These are phyloP conservation scores for Podospora anserina DNA, from an alignment of 495 filamentous ascomycete genomes.

Conservation along the genomic window DNA sequence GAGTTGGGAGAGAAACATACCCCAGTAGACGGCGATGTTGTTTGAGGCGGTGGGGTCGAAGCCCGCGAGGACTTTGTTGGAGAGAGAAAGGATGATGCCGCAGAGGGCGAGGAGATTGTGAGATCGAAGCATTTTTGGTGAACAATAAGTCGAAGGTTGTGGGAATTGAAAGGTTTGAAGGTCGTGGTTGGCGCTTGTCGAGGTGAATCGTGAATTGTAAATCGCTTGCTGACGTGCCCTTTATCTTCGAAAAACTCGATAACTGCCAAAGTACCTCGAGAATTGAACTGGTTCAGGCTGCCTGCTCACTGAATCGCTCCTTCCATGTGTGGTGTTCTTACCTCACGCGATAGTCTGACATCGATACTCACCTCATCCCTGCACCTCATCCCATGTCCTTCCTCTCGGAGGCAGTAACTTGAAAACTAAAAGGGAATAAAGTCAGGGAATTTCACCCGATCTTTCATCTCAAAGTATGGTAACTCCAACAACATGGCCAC, in stretches of 20 bases:
- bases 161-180: background rate
- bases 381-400: background rate
- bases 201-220: background rate
- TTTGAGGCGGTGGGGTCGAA: constrained; percentile 49
- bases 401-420: background rate
- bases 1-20: constrained; percentile 22
- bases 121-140: background rate
- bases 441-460: background rate
- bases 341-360: background rate
- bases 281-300: background rate
- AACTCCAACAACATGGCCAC: background rate
- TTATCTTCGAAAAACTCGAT: background rate
- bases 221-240: background rate
- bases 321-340: background rate
- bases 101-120: background rate
- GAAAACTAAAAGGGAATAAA: background rate
- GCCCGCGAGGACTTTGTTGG: constrained; percentile 33
- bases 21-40: constrained; percentile 67
- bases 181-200: background rate
- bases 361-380: background rate
- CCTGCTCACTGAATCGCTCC: background rate
- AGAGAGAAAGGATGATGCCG: constrained; percentile 13
- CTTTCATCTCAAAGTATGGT: background rate
- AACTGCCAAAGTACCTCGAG: background rate
- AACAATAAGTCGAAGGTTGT: background rate